These are phyloP conservation scores for Forsythia suspensa DNA, from an alignment of 257 asterid genomes.

Conservation along the genomic window DNA sequence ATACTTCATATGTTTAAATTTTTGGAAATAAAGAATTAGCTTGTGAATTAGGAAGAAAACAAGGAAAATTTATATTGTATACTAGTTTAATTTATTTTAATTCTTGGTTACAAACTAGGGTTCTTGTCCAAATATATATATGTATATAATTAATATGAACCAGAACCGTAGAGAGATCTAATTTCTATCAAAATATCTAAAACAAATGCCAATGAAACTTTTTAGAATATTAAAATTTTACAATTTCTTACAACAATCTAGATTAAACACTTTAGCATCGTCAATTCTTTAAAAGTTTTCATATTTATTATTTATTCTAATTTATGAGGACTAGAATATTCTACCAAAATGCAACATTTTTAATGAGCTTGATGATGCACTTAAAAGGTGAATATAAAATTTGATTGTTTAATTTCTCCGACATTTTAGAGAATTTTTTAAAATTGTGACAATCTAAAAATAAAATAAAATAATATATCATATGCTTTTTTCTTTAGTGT, in stretches of 20 bases:
- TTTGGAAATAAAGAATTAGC: too few relatives aligned
- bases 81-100: too few relatives aligned
- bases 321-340: too few relatives aligned
- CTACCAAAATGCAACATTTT: too few relatives aligned
- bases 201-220: not conserved
- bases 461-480: too few relatives aligned
- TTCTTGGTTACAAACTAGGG: not conserved
- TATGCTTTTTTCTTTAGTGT: too few relatives aligned
- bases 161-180: not conserved
- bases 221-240: not conserved
- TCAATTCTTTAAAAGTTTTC: too few relatives aligned
- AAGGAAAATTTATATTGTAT: not conserved
- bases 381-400: not conserved
- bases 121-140: not conserved
- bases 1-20: too few relatives aligned
- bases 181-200: not conserved
- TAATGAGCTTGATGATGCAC: not conserved
- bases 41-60: not conserved
- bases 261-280: not conserved
- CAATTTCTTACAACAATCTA: not conserved
- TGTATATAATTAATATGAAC: not conserved
- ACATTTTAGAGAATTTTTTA: too few relatives aligned
- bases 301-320: too few relatives aligned
- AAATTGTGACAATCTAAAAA: too few relatives aligned
- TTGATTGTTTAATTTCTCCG: not conserved